Conservation (phyloP, 129 eudicot species). For the Centrapalus pauciflorus region DNA sequence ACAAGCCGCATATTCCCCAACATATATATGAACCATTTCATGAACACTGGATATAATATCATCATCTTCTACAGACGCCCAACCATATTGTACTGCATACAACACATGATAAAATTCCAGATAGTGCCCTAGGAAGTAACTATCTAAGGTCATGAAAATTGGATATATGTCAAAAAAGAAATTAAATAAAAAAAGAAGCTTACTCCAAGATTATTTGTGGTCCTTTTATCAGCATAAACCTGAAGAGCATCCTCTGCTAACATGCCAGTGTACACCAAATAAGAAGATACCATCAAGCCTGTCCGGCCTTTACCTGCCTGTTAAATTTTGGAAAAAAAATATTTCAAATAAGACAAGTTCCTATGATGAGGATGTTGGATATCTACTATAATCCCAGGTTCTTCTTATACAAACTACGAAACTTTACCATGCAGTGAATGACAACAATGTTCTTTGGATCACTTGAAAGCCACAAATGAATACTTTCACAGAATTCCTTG, state of each 20-base stretch:
- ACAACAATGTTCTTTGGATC: conserved; percentile 70
- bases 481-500: conserved; percentile 68
- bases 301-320: conserved; percentile 94
- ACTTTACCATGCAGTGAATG: conserved; percentile 76
- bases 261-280: conserved; percentile 65
- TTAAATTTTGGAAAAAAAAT: conserved; percentile 7
- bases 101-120: no score
- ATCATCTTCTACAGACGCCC: neutral
- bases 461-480: conserved; percentile 64
- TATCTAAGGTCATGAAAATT: neutral
- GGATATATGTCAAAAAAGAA: neutral
- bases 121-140: no score
- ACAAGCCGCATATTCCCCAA: neutral
- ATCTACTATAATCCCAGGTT: neutral
- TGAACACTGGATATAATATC: neutral
- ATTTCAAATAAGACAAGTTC: neutral
- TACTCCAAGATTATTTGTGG: conserved; percentile 73
- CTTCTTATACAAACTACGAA: neutral
- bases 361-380: neutral
- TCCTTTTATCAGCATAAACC: conserved; percentile 75
- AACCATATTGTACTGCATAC: neutral
- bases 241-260: conserved; percentile 72
- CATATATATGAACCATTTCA: neutral
- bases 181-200: neutral
- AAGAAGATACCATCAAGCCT: conserved; percentile 70